Percentiles rank a stretch among this genome's conserved stretches.
Conservation (phyloP, 441 rosid genomes). For the Corymbia citriodora region DNA sequence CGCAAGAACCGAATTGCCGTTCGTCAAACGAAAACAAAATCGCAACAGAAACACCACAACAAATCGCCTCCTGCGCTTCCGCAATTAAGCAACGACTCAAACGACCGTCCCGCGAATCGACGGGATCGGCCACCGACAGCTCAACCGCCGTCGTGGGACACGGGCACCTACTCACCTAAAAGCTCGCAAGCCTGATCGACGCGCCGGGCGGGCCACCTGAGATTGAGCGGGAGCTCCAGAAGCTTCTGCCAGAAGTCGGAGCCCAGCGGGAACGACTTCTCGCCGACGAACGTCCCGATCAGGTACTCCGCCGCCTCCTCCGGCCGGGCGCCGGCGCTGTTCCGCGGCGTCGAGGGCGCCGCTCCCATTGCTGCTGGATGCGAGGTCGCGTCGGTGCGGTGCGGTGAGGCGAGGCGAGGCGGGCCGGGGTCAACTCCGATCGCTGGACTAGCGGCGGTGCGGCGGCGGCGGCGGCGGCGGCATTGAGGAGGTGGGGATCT, state of each 20-base stretch:
- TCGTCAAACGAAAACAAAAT: neutral
- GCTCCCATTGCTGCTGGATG: constrained; percentile 55
- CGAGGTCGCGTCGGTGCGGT: neutral
- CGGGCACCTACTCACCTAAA: constrained; percentile 49
- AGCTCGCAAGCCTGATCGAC: constrained; percentile 73
- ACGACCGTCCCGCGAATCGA: neutral
- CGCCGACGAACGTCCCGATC: constrained; percentile 76
- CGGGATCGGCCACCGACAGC: neutral
- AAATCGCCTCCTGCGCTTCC: neutral
- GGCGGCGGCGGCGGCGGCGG: constrained; percentile 18
- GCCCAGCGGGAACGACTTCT: constrained; percentile 73
- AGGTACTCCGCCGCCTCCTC: constrained; percentile 69
- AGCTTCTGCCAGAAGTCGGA: constrained; percentile 98
- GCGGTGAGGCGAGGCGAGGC: neutral
- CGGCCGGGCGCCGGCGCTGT: constrained; percentile 19
- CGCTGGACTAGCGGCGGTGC: constrained; percentile 25
- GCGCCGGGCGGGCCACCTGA: constrained; percentile 66
- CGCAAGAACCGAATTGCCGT: neutral
- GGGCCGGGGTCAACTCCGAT: constrained; percentile 32
- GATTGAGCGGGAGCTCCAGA: constrained; percentile 72
- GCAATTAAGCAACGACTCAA: neutral
- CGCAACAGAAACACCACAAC: neutral
- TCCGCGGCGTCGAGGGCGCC: constrained; percentile 76
- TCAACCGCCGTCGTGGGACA: neutral
- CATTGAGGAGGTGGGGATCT: constrained; percentile 20